Base-by-base conservation (phyloP, 2,329 filamentous ascomycete species). In the Cladobotryum protrusum region DNA sequence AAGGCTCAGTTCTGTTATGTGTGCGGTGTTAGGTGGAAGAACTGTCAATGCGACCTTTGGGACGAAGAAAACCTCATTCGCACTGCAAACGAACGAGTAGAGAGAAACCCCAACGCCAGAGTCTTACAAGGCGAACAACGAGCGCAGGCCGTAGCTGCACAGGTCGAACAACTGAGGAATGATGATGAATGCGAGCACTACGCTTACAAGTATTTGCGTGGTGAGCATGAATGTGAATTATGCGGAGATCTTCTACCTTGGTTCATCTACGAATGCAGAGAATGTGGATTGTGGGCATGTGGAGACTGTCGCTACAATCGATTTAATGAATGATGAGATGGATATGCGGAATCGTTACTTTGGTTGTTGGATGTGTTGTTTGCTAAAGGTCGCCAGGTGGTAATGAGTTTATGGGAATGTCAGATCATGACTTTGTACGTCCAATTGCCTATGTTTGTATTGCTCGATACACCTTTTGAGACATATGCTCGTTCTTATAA, bases 1-100 rank as follows among this genome's bases (percentile, higher is more conserved):
- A 57, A 66, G 0, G 57, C 63, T 0, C 29, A 78, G n/a, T 81
- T 79, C 55, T 79, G 76, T 56, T 78, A 77, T 36, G 14, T 61
- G 0, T 80, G 76, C 39, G 74, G 74, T 4, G 13, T 15, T 0
- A 3, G 0, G 4, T 77, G 74, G 74, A 71, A 68, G 20, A 62
- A 41, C 0, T 77, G 72, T 24, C 0, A 0, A 0, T 78, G 74
- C 47, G 51, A 35, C 2, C 59, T 63, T 20, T 74, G 68, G 68
- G 53, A 69, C 4, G 69, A 74, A 41, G 44, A 50, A 37, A 37
- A 12, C 17, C 35, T 37, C 13, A n/a, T 37, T 9, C 35, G 35
- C n/a, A n/a, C 13, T 4, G 35, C 35, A 37, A 37, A 37, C n/a
- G 35, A n/a, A n/a, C 14, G 35, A n/a, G 35, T 37, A 6, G 8